Percentiles rank a stretch among this genome's conserved stretches.
These are phyloP conservation scores for Aegilops speltoides DNA, from an alignment of 176 grass and related monocot genomes.

Conservation along the genomic window DNA sequence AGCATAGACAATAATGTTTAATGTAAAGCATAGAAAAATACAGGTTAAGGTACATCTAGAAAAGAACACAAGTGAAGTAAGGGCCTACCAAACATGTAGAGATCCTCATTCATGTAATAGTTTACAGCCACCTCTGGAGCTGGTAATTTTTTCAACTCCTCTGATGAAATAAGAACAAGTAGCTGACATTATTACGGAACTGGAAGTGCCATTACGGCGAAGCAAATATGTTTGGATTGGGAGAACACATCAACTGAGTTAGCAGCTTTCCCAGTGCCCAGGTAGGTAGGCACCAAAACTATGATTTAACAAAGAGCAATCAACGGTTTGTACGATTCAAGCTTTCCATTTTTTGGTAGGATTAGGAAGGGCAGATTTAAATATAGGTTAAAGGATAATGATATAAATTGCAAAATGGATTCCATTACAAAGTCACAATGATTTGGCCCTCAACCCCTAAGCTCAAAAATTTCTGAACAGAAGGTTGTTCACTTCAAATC, in stretches of 20 bases:
- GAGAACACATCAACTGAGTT: background rate
- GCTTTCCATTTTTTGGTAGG: background rate
- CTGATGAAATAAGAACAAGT: slow-evolving; percentile 52
- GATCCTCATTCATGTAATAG: slow-evolving; percentile 91
- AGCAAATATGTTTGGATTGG: background rate
- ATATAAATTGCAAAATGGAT: background rate
- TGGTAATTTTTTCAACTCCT: slow-evolving; percentile 78
- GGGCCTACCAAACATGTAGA: slow-evolving; percentile 83
- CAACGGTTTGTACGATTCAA: background rate
- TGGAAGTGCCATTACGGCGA: background rate
- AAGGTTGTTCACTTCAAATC: background rate
- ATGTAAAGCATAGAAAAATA: background rate
- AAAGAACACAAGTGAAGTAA: background rate
- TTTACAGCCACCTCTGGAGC: slow-evolving; percentile 64
- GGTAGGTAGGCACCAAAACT: background rate
- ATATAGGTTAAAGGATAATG: background rate
- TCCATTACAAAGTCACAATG: background rate
- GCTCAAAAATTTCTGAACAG: background rate
- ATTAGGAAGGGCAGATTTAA: background rate
- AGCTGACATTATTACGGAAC: background rate
- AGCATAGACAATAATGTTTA: slow-evolving; percentile 8
- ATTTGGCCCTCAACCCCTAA: background rate
- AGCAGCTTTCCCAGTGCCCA: background rate
- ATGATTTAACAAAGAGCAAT: slow-evolving; percentile 8
- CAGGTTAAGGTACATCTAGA: background rate